Conservation (phyloP, 116 monocot species). For the Posidonia oceanica region DNA sequence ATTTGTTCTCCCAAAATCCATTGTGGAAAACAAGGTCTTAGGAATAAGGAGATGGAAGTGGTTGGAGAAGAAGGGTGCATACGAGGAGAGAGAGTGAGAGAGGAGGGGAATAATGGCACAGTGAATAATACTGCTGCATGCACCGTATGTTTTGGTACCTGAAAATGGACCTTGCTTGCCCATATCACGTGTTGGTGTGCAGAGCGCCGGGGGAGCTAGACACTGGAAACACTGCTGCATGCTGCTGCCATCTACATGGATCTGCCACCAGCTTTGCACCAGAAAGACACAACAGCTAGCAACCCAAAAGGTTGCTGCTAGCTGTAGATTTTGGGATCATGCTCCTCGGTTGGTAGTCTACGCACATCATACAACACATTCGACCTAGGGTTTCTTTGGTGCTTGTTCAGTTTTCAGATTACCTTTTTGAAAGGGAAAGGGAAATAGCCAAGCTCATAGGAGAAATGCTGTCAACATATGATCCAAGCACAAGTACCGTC, state of each 20-base stretch:
- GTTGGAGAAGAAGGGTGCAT: background rate
- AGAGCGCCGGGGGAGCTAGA: background rate
- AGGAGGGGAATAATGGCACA: background rate
- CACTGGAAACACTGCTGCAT: background rate
- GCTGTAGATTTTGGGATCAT: no score
- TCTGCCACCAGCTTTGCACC: constrained; percentile 1
- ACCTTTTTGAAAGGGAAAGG: no score
- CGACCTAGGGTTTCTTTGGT: no score
- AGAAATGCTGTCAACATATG: no score
- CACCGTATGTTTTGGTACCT: constrained; percentile 1
- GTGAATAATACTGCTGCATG: background rate
- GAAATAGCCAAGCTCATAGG: no score
- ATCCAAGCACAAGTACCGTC: no score
- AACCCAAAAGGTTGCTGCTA: background rate
- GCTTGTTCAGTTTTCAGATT: no score
- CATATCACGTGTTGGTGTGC: background rate
- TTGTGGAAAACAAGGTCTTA: constrained; percentile 9
- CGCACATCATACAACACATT: no score
- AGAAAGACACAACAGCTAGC: background rate
- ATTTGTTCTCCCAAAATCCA: background rate
- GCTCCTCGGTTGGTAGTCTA: no score
- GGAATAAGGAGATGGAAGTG: constrained; percentile 5
- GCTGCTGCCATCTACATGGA: constrained; percentile 1
- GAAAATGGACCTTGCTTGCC: background rate
- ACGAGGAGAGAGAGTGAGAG: background rate